These are phyloP conservation scores for Cajanus cajan DNA, from an alignment of 306 rosid genomes.

Conservation along the genomic window DNA sequence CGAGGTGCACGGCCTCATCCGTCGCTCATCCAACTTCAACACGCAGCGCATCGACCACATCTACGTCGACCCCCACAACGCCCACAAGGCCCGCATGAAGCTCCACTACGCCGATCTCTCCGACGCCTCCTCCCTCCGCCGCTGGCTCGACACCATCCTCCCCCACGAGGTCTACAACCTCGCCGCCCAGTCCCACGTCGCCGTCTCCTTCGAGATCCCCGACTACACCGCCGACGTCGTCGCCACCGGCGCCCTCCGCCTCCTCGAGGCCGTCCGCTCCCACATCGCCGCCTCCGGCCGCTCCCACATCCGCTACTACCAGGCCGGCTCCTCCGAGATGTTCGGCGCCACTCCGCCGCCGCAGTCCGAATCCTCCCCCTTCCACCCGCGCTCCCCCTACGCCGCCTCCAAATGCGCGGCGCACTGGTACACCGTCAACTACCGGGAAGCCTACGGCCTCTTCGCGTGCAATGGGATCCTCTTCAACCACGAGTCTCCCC, in stretches of 20 bases:
- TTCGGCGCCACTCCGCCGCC: conserved; percentile 94
- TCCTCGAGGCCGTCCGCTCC: conserved; percentile 89
- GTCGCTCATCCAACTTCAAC: conserved; percentile 95
- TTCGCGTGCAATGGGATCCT: conserved; percentile 91
- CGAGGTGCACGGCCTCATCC: conserved; percentile 92
- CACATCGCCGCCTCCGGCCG: conserved; percentile 80
- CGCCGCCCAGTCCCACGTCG: conserved; percentile 98
- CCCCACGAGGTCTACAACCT: conserved; percentile 98
- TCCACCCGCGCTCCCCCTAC: conserved; percentile 95
- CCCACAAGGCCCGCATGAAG: conserved; percentile 93
- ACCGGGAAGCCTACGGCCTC: conserved; percentile 92
- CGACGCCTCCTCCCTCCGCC: conserved; percentile 98
- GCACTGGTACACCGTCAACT: conserved; percentile 98
- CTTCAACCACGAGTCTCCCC: conserved; percentile 90
- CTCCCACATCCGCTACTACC: conserved; percentile 71
- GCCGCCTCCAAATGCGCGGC: conserved; percentile 95
- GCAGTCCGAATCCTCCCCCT: conserved; percentile 78
- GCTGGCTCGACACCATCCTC: conserved; percentile 85
- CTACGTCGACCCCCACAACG: conserved; percentile 98
- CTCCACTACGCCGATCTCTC: conserved; percentile 98
- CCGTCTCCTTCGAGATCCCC: conserved; percentile 97
- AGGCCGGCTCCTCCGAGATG: conserved; percentile 99
- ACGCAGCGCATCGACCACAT: conserved; percentile 97
- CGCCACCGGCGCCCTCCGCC: conserved; percentile 92
- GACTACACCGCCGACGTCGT: conserved; percentile 98